Percentiles rank a stretch among this genome's conserved stretches.
Conservation (phyloP, 164 flowering plant species). For the Tinospora cordifolia region DNA sequence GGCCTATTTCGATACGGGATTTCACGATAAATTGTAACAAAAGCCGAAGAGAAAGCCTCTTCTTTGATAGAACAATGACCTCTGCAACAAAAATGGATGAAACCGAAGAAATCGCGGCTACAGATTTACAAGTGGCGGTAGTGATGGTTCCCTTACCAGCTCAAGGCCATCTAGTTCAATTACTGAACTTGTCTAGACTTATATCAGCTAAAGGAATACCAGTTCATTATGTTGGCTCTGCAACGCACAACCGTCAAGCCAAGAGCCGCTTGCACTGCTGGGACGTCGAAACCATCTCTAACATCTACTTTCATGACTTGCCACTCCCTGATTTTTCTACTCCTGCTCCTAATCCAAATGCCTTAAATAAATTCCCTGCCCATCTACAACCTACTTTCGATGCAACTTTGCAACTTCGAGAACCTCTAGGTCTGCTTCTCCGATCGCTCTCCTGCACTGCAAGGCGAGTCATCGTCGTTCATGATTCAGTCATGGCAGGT, state of each 20-base stretch:
- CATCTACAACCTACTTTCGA: slow-evolving; percentile 33
- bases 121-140: slow-evolving; percentile 16
- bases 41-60: neutral
- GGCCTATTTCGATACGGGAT: neutral
- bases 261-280: slow-evolving; percentile 25
- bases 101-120: too few relatives aligned
- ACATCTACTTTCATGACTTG: slow-evolving; percentile 45
- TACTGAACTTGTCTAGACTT: slow-evolving; percentile 39
- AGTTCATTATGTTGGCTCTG: slow-evolving; percentile 29
- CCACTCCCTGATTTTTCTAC: slow-evolving; percentile 22
- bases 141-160: slow-evolving; percentile 42
- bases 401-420: slow-evolving; percentile 28
- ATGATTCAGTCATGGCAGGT: slow-evolving; percentile 37
- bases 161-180: slow-evolving; percentile 52
- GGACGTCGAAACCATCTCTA: slow-evolving; percentile 14
- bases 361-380: slow-evolving; percentile 27
- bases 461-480: slow-evolving; percentile 26
- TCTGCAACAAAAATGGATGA: neutral
- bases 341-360: slow-evolving; percentile 35
- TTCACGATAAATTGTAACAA: neutral
- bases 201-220: slow-evolving; percentile 25
- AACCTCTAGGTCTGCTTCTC: slow-evolving; percentile 28
- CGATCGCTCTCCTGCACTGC: slow-evolving; percentile 22
- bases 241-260: slow-evolving; percentile 39
- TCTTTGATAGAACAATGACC: neutral